phyloP scores from a whole-genome alignment of 2,329 filamentous ascomycete genomes.

The Phialophora expanda region DNA sequence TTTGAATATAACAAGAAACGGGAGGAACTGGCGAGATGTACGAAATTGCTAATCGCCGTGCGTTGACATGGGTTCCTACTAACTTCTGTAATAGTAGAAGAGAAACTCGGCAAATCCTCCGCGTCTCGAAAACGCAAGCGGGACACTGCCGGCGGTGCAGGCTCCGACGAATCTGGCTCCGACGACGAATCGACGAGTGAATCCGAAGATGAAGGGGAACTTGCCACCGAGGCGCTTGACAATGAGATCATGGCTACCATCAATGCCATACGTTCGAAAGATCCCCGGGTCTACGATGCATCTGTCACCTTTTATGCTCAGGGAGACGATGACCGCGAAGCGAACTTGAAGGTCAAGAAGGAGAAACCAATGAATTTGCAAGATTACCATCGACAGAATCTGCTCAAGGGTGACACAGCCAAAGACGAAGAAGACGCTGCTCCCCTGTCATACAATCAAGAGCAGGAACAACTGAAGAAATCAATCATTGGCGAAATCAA shows the following conservation, averaged over 20 bases:
- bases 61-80: conserved; percentile 29
- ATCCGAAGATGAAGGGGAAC: conserved; percentile 76
- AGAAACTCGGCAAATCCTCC: conserved; percentile 71
- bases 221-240: conserved; percentile 85
- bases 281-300: conserved; percentile 87
- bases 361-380: conserved; percentile 84
- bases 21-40: conserved; percentile 72
- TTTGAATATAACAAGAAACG: conserved; percentile 98
- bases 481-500: conserved; percentile 82
- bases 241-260: conserved; percentile 85
- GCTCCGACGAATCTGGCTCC: conserved; percentile 60
- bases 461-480: conserved; percentile 82
- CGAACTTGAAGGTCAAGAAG: conserved; percentile 58
- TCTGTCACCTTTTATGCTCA: conserved; percentile 77
- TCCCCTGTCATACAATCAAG: conserved; percentile 78
- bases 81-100: conserved; percentile 68
- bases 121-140: conserved; percentile 46
- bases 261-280: conserved; percentile 84
- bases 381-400: conserved; percentile 90
- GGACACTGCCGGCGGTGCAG: conserved; percentile 48
- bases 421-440: conserved; percentile 55
- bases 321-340: conserved; percentile 59
- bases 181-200: conserved; percentile 71
- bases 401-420: conserved; percentile 73
- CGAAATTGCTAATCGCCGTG: conserved; percentile 16